Evolutionary conservation across 1,139 yeast genomes (phyloP).

Genomic region (Sugiyamaella paludigena): DNA sequence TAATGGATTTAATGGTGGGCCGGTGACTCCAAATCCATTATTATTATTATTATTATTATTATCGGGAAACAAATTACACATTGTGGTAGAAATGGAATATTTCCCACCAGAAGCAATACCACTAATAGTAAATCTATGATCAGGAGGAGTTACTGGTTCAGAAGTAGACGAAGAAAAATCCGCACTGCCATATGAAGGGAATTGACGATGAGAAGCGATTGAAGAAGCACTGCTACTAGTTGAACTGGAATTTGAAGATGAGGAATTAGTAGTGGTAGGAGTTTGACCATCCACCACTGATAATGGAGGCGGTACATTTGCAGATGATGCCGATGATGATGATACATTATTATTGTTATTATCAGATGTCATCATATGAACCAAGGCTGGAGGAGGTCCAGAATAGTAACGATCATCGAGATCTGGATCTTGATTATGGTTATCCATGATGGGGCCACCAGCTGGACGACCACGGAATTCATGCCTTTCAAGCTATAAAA

Average conservation of each 20-base stretch:
- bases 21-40: slow-evolving; percentile 9
- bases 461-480: slow-evolving; percentile 5
- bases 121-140: slow-evolving; percentile 7
- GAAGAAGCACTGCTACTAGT: slow-evolving; percentile 8
- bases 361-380: not conserved
- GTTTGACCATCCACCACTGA: no score
- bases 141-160: slow-evolving; percentile 22
- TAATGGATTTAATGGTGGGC: slow-evolving; percentile 5
- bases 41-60: not conserved
- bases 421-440: slow-evolving; percentile 3
- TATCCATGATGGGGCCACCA: slow-evolving; percentile 9
- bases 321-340: slow-evolving; percentile 1
- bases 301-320: not conserved
- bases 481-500: slow-evolving; percentile 11
- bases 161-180: slow-evolving; percentile 18
- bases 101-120: slow-evolving; percentile 4
- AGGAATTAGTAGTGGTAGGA: not conserved
- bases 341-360: not conserved
- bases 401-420: slow-evolving; percentile 5
- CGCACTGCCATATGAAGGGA: slow-evolving; percentile 19
- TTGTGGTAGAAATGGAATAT: not conserved
- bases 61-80: slow-evolving; percentile 5
- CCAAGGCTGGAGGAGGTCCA: slow-evolving; percentile 2
- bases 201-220: slow-evolving; percentile 14
- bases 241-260: slow-evolving; percentile 3